Evolutionary conservation across 306 rosid species (phyloP).

Genomic region (Rubus parviflorus): DNA sequence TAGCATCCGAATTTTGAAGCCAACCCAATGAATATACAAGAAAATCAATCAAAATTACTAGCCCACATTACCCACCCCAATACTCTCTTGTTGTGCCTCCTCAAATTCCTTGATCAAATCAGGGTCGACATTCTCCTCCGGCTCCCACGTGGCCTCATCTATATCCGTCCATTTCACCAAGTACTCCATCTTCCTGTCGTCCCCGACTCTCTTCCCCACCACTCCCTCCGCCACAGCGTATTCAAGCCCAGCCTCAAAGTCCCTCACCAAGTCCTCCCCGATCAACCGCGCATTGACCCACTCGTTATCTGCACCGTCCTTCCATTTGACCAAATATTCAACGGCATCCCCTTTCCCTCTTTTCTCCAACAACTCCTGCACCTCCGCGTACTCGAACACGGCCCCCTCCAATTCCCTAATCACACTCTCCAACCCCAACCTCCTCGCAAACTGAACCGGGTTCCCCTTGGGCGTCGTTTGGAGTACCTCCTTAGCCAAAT

Average conservation of each 20-base stretch:
- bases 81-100: slow-evolving; percentile 9
- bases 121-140: slow-evolving; percentile 70
- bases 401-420: slow-evolving; percentile 53
- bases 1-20: too few species aligned
- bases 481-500: slow-evolving; percentile 57
- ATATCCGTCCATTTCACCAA: slow-evolving; percentile 82
- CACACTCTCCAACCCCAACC: slow-evolving; percentile 61
- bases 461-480: slow-evolving; percentile 71
- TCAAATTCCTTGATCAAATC: slow-evolving; percentile 53
- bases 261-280: slow-evolving; percentile 69
- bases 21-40: too few species aligned
- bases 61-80: slow-evolving; percentile 26
- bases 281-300: slow-evolving; percentile 71
- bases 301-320: slow-evolving; percentile 68
- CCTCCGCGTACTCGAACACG: slow-evolving; percentile 74
- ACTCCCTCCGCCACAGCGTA: slow-evolving; percentile 87
- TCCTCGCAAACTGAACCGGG: slow-evolving; percentile 66
- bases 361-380: slow-evolving; percentile 62
- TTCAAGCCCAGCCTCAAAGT: slow-evolving; percentile 80
- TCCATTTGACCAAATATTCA: slow-evolving; percentile 82
- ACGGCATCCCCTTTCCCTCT: slow-evolving; percentile 73
- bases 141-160: slow-evolving; percentile 92
- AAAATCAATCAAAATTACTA: neutral
- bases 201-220: slow-evolving; percentile 61
- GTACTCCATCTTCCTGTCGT: slow-evolving; percentile 59